Evolutionary conservation across 2,329 filamentous ascomycete species (phyloP).

Genomic region (Stagonosporopsis cucurbitacearum): DNA sequence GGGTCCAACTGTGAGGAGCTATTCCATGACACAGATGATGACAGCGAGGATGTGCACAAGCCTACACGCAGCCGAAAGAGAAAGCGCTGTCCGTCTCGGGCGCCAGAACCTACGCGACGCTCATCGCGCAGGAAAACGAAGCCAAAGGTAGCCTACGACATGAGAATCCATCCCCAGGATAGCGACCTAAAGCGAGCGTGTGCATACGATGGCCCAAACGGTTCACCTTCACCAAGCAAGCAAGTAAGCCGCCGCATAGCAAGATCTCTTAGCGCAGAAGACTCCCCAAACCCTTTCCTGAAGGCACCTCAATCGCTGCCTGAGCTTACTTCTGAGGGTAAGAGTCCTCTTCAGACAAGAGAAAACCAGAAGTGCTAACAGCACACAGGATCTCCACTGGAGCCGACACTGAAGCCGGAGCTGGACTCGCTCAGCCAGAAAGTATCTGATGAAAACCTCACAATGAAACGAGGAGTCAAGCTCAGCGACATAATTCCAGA

Average conservation of each 20-base stretch:
- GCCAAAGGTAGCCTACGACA: slow-evolving; percentile 32
- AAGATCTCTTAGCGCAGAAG: no score
- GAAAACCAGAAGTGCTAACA: neutral
- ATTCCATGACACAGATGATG: slow-evolving; percentile 11
- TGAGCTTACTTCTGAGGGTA: neutral
- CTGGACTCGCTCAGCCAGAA: neutral
- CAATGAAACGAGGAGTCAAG: neutral
- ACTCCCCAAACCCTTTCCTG: neutral
- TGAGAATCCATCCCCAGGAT: slow-evolving; percentile 41
- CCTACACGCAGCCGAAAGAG: slow-evolving; percentile 20
- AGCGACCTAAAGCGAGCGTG: slow-evolving; percentile 18
- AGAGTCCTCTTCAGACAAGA: neutral
- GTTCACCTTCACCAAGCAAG: slow-evolving; percentile 9
- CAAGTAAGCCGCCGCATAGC: neutral
- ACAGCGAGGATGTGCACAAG: slow-evolving; percentile 6
- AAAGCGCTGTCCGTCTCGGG: neutral
- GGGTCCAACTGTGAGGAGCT: slow-evolving; percentile 6
- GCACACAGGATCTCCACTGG: neutral
- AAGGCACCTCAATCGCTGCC: neutral
- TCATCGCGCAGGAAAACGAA: slow-evolving; percentile 32
- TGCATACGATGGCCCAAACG: slow-evolving; percentile 8
- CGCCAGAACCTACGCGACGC: slow-evolving; percentile 25
- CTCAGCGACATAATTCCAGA: neutral
- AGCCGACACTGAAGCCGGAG: neutral
- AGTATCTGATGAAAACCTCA: neutral